Conservation (phyloP, 179 eudicot species). For the Beta lomatogona region DNA sequence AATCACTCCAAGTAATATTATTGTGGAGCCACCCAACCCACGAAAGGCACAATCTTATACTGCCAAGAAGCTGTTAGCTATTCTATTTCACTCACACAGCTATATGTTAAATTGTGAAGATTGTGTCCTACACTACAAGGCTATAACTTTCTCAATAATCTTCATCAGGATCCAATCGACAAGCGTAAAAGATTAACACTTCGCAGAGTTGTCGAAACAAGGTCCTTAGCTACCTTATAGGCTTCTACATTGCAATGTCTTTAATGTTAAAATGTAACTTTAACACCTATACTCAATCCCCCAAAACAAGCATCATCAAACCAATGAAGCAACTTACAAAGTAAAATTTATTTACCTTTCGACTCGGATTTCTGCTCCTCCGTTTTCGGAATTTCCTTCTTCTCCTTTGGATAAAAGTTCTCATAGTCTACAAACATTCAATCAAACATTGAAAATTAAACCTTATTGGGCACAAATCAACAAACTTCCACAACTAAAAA, state of each 20-base stretch:
- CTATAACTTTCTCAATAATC: too few species aligned
- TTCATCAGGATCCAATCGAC: not conserved
- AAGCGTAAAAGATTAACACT: not conserved
- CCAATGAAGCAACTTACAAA: not conserved
- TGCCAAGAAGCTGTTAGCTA: not conserved
- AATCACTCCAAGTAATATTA: not conserved
- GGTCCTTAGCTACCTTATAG: too few species aligned
- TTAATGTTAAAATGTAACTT: not conserved
- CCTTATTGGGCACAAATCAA: not conserved
- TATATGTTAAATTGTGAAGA: too few species aligned
- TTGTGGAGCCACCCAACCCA: not conserved
- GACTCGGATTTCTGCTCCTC: conserved; percentile 71
- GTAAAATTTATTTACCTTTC: conserved; percentile 48
- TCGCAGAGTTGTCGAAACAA: not conserved
- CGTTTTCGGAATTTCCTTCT: conserved; percentile 78
- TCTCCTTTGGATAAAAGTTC: conserved; percentile 77
- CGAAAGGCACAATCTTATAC: not conserved
- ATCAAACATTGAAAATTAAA: not conserved
- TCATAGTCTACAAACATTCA: conserved; percentile 57
- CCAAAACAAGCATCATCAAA: not conserved
- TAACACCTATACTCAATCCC: not conserved
- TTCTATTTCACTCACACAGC: not conserved
- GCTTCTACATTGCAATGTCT: not conserved
- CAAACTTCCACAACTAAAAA: not conserved
- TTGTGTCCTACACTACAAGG: too few species aligned